These are phyloP conservation scores for Ammopiptanthus mongolicus DNA, from an alignment of 306 rosid genomes.

Conservation along the genomic window DNA sequence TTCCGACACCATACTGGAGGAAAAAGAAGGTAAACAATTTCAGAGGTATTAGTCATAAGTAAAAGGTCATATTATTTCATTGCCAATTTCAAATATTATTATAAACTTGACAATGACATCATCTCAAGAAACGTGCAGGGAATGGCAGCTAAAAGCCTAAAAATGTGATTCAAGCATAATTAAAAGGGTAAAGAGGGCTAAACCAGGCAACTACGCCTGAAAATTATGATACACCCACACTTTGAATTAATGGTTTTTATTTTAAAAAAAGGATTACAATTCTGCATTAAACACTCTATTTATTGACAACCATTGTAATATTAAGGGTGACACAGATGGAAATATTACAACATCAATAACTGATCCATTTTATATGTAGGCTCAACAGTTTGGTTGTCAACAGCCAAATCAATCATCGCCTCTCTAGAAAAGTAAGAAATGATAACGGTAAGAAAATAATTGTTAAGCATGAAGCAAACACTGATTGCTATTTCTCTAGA, in stretches of 20 bases:
- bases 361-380: too few species aligned
- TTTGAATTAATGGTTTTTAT: neutral
- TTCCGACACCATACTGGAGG: constrained; percentile 62
- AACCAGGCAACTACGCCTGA: neutral
- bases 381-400: neutral
- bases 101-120: constrained; percentile 8
- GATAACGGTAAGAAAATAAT: neutral
- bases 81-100: neutral
- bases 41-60: constrained; percentile 4
- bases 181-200: neutral
- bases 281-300: neutral
- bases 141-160: neutral
- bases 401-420: neutral
- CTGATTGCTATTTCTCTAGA: neutral
- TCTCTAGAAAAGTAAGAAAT: neutral
- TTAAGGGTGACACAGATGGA: neutral
- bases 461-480: neutral
- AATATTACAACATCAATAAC: too few species aligned
- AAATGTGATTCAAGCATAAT: neutral
- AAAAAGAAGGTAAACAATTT: constrained; percentile 8
- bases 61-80: neutral
- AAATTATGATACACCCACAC: neutral
- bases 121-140: neutral
- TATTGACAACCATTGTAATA: neutral
- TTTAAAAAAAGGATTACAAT: neutral